Evolutionary conservation across 768 basidiomycete genomes (phyloP).

Genomic region (Mycena amicta): DNA sequence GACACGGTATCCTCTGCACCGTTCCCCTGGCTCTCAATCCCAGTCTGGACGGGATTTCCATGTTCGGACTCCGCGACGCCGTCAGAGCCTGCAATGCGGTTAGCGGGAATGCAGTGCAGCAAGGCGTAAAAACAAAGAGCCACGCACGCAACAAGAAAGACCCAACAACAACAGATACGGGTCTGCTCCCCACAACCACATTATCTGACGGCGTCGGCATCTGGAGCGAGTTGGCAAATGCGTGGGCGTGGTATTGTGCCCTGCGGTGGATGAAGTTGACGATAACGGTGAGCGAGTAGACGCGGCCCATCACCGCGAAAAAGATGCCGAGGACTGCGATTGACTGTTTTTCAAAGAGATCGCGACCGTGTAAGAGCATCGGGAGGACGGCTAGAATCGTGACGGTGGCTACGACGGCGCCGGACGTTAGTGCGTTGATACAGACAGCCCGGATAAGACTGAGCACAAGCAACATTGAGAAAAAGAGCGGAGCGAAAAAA

Average conservation of each 20-base stretch:
- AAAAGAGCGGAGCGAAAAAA: neutral
- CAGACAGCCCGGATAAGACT: constrained; percentile 9
- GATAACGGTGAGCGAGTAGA: constrained; percentile 15
- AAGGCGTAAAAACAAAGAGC: neutral
- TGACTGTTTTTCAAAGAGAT: neutral
- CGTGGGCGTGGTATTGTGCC: neutral
- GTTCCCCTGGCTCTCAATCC: no score
- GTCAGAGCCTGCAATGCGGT: no score
- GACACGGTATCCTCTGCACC: neutral
- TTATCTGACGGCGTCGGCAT: neutral
- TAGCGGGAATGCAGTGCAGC: neutral
- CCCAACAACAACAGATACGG: neutral
- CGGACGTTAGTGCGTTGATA: constrained; percentile 9
- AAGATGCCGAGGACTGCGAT: constrained; percentile 14
- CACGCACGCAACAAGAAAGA: neutral
- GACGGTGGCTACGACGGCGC: constrained; percentile 9
- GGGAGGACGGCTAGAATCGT: constrained; percentile 12
- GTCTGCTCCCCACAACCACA: no score
- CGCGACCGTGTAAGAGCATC: neutral
- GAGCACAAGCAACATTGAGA: neutral
- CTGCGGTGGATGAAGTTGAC: constrained; percentile 7
- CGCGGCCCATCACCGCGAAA: constrained; percentile 15
- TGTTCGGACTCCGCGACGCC: no score
- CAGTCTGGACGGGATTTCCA: no score
- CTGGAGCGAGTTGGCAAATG: neutral